phyloP scores from a whole-genome alignment of 768 basidiomycete genomes.

The Phlegmacium glaucopus region DNA sequence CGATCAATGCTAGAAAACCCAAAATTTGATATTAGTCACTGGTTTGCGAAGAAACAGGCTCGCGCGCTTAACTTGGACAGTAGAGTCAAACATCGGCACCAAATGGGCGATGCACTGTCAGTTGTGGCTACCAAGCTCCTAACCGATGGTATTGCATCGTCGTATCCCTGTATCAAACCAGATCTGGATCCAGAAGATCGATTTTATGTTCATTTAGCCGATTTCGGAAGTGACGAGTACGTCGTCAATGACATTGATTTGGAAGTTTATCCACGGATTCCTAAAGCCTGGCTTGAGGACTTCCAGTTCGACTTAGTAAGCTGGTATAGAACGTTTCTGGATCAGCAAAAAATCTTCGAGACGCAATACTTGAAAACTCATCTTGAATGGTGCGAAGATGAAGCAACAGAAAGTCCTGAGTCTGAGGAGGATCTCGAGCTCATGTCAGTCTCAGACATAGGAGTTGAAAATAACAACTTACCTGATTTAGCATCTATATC shows the following conservation, averaged over 20 bases:
- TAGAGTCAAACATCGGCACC: neutral
- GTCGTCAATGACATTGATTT: neutral
- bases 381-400: no score
- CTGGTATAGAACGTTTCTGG: neutral
- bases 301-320: neutral
- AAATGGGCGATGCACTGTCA: neutral
- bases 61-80: neutral
- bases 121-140: neutral
- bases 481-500: neutral
- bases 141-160: neutral
- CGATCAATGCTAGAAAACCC: neutral
- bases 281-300: neutral
- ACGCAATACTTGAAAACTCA: no score
- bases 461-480: no score
- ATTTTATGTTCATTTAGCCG: neutral
- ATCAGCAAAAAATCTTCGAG: neutral
- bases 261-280: neutral
- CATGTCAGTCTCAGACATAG: no score
- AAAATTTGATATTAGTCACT: neutral
- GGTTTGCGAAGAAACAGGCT: neutral
- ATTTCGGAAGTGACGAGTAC: neutral
- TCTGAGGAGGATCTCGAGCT: neutral
- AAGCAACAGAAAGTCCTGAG: neutral
- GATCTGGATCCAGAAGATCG: neutral
- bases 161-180: neutral